phyloP scores from a whole-genome alignment of 1,284 basidiomycete genomes.

The Kalmanozyma brasiliensis region DNA sequence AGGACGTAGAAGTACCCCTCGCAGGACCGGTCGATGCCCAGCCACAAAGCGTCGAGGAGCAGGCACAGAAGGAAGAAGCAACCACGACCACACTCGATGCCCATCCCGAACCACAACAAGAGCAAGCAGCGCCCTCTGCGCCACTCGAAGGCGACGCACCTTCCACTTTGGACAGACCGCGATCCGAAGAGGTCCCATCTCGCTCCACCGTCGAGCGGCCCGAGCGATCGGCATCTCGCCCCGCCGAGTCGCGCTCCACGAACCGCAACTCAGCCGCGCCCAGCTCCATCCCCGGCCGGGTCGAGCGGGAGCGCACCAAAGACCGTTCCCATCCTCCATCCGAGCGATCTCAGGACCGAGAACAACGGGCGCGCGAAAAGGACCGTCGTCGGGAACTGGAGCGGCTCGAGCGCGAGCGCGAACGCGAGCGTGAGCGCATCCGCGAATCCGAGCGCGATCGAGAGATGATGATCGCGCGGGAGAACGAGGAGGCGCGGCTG shows the following conservation, averaged over 20 bases:
- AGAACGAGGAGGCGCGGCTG: constrained; percentile 51
- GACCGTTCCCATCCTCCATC: constrained; percentile 26
- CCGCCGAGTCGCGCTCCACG: constrained; percentile 8
- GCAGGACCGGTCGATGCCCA: not conserved
- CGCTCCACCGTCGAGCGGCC: constrained; percentile 9
- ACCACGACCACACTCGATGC: not conserved
- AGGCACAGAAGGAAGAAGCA: not conserved
- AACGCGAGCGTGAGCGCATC: constrained; percentile 48
- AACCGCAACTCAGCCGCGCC: constrained; percentile 22
- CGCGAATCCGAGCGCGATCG: constrained; percentile 45
- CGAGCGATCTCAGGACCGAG: constrained; percentile 44
- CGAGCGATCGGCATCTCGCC: constrained; percentile 6
- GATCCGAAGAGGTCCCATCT: constrained; percentile 7
- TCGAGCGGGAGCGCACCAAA: constrained; percentile 29
- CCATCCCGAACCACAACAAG: not conserved
- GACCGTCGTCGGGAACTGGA: constrained; percentile 47
- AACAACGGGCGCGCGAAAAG: constrained; percentile 43
- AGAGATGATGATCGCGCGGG: constrained; percentile 49
- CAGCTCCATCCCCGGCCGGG: constrained; percentile 13
- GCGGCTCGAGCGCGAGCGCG: constrained; percentile 35
- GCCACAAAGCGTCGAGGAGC: not conserved
- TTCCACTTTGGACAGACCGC: not conserved
- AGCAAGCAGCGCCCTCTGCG: constrained; percentile 1
- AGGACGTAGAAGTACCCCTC: not conserved
- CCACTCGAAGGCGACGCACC: constrained; percentile 2